Base-by-base conservation (phyloP, 345 rosid genomes). In the Brassica rapa region DNA sequence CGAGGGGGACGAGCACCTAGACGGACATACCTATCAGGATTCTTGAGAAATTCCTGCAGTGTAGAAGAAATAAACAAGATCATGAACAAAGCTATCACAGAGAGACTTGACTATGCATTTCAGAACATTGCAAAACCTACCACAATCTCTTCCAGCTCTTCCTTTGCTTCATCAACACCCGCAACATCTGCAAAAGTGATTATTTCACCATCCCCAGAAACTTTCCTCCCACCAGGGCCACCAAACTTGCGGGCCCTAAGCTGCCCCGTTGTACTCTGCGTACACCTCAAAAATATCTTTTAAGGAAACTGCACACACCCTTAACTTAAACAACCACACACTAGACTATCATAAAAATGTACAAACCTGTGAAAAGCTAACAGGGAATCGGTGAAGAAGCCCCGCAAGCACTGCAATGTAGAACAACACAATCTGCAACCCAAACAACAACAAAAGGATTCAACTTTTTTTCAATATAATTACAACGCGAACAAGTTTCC, bases 1-100 rank as follows among this genome's bases (percentile, higher is more conserved):
- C 94, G 92, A 41, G 98, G 99, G 78, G 98, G 99, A 72, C 99
- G 96, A 30, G 99, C 98, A 74, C 99, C 99, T 71, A 93, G 85
- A 46, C 94, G 86, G 32, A 80, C 65, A 57, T 93, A 95, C 83
- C 77, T 88, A 56, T 95, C 96, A 33, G 98, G 98, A 79, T 91
- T 95, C 87, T 89, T 91, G 10, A 95, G 93, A 82, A 95, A 95
- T 82, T 95, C 98, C 98, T 93, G 89, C 46, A 37, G 39, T 70
- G 57, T 53, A 66, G 71, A 80, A 70, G 63, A 77, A 71, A 81
- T 70, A 60, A 67, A n/a, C 66, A 70, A 35, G 79, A 82, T 64
- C 62, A 29, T 55, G 68, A 33, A 75, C 8, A 23, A 72, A 61
- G 32, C 68, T 33, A 71, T 49, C 66, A 65, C 39, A 74, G 41